Evolutionary conservation across 2,329 filamentous ascomycete species (phyloP).

Genomic region (Botrytis hyacinthi): DNA sequence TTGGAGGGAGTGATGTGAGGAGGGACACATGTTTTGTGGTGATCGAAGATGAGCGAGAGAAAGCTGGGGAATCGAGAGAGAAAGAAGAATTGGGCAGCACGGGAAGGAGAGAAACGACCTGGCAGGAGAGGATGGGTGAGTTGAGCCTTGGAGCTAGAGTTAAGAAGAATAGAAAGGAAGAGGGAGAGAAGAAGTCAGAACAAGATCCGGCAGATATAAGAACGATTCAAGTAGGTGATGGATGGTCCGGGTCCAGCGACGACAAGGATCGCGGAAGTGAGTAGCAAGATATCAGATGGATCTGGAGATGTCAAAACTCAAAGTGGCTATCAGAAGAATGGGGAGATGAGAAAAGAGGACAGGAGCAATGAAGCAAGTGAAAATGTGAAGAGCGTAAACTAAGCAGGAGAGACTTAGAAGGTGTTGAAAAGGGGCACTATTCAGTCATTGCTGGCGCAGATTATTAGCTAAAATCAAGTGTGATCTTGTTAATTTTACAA

Average conservation of each 20-base stretch:
- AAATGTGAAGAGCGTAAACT: neutral
- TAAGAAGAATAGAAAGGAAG: neutral
- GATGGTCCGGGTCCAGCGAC: neutral
- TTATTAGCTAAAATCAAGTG: neutral
- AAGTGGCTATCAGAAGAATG: neutral
- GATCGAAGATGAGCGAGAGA: neutral
- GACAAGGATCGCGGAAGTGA: neutral
- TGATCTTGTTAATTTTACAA: neutral
- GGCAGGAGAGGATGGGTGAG: neutral
- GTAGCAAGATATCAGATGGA: neutral
- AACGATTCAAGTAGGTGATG: neutral
- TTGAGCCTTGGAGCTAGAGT: neutral
- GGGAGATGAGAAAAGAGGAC: neutral
- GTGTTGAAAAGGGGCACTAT: neutral
- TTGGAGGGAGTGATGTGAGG: neutral
- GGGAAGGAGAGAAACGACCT: neutral
- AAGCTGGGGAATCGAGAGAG: neutral
- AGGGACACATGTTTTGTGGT: neutral
- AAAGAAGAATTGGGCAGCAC: neutral
- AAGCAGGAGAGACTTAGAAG: neutral
- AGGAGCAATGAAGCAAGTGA: neutral
- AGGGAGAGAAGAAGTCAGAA: neutral
- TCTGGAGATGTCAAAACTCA: neutral
- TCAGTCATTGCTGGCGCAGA: neutral
- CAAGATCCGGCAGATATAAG: neutral